Base-by-base conservation (phyloP, 495 filamentous ascomycete species). In the Amorphotheca resinae region DNA sequence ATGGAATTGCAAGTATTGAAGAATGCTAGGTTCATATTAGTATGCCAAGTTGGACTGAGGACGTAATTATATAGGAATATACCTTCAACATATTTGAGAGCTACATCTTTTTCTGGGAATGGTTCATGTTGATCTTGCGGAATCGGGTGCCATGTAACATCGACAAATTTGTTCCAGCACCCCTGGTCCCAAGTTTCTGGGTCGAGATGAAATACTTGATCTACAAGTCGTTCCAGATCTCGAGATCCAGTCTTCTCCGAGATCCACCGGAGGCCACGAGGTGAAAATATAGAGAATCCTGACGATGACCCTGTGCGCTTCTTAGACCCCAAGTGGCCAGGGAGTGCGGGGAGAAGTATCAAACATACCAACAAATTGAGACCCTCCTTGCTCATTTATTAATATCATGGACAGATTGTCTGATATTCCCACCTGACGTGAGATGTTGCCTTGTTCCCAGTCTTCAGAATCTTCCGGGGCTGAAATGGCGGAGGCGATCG, bases 201-300 rank as follows among this genome's bases (percentile, higher is more conserved):
- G 15, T 39, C 31, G 33, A 7, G 18, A n/a, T 30, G 32, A 1
- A 23, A 44, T 16, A 43, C 23, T 34, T 28, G 26, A 16, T 6
- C 9, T 28, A 49, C n/a, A 21, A 44, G 23, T 25, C 32, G 32
- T 28, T 17, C 33, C 9, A 50, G 18, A 9, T 45, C 36, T 9
- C 23, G 18, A n/a, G 26, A 38, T 17, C 40, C 26, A 18, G 35
- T 20, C 28, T 41, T 50, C 17, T 42, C 36, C 11, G 47, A 40
- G 26, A 50, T 50, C 47, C 47, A 50, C 5, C 25, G 41, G 33
- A 50, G 34, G 20, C 47, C 47, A 40, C 45, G 47, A 9, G 36
- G 42, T 5, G 42, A 45, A 20, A 50, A 35, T 18, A 50, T 25
- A 12, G 47, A 45, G 25, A 45, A 50, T n/a, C 47, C 47, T 41